phyloP scores from a whole-genome alignment of 306 rosid species.

The Fragaria vesca region DNA sequence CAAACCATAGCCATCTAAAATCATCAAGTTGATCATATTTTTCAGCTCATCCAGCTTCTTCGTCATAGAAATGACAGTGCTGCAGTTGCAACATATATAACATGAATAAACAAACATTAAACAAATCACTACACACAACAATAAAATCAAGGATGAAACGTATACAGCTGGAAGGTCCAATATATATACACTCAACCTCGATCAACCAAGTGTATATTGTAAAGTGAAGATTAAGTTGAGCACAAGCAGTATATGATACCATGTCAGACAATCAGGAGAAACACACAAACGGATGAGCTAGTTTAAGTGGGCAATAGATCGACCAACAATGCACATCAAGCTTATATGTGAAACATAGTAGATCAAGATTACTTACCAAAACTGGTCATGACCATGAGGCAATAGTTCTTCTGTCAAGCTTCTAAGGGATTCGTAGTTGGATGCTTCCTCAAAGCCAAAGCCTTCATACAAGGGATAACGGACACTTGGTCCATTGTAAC shows the following conservation, averaged over 20 bases:
- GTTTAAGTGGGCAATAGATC: too few species aligned
- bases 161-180: too few species aligned
- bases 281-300: too few species aligned
- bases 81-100: background rate
- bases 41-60: conserved; percentile 8
- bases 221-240: too few species aligned
- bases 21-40: background rate
- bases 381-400: background rate
- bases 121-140: too few species aligned
- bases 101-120: background rate
- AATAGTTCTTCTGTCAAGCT: background rate
- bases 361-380: background rate
- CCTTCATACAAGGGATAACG: background rate
- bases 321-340: too few species aligned
- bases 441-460: conserved; percentile 9
- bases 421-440: conserved; percentile 5
- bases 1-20: conserved; percentile 13
- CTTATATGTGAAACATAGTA: too few species aligned
- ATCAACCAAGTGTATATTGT: too few species aligned
- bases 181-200: too few species aligned
- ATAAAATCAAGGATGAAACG: too few species aligned
- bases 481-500: background rate
- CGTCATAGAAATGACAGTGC: background rate
- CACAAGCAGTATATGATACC: too few species aligned
- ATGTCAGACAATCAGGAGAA: too few species aligned